A percentile compares a stretch with the other conserved stretches of the same genome.
Conservation (phyloP, 2,329 filamentous ascomycete genomes). For the Pseudocercospora eumusae region DNA sequence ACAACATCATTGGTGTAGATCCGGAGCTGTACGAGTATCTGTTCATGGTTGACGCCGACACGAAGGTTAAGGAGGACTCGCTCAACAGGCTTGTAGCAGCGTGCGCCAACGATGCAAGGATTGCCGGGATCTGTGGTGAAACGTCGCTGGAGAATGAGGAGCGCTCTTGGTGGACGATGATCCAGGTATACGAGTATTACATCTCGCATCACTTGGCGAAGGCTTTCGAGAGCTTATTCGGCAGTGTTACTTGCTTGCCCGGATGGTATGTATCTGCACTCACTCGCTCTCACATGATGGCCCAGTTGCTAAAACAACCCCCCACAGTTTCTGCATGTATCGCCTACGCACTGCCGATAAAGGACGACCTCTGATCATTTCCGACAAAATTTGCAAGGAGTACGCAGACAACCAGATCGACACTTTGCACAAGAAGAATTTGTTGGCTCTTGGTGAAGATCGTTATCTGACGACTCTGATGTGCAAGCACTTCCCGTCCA, state of each 20-base stretch:
- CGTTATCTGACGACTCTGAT: constrained; percentile 95
- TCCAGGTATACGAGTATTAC: constrained; percentile 99
- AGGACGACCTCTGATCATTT: constrained; percentile 90
- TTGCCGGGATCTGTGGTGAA: constrained; percentile 96
- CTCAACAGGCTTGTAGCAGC: constrained; percentile 89
- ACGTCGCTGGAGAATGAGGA: constrained; percentile 96
- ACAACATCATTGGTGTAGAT: constrained; percentile 98
- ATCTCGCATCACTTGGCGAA: constrained; percentile 97
- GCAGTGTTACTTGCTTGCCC: constrained; percentile 96
- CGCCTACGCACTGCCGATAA: constrained; percentile 90
- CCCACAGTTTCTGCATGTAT: constrained; percentile 93
- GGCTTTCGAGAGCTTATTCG: constrained; percentile 96
- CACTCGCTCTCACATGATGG: constrained; percentile 10
- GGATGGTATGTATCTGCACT: constrained; percentile 75
- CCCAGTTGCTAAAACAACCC: constrained; percentile 56
- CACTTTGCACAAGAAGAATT: constrained; percentile 92
- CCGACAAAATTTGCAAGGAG: constrained; percentile 81
- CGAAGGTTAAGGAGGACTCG: constrained; percentile 86
- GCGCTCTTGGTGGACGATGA: constrained; percentile 98
- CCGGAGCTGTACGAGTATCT: constrained; percentile 97
- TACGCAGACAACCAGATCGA: constrained; percentile 89
- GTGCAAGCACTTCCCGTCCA: constrained; percentile 94
- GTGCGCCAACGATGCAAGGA: constrained; percentile 91
- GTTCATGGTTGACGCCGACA: constrained; percentile 97
- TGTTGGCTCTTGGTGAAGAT: constrained; percentile 92